A percentile compares a stretch with the other conserved stretches of the same genome.
These are phyloP conservation scores for Thymus quinquecostatus DNA, from an alignment of 257 asterid genomes.

Conservation along the genomic window DNA sequence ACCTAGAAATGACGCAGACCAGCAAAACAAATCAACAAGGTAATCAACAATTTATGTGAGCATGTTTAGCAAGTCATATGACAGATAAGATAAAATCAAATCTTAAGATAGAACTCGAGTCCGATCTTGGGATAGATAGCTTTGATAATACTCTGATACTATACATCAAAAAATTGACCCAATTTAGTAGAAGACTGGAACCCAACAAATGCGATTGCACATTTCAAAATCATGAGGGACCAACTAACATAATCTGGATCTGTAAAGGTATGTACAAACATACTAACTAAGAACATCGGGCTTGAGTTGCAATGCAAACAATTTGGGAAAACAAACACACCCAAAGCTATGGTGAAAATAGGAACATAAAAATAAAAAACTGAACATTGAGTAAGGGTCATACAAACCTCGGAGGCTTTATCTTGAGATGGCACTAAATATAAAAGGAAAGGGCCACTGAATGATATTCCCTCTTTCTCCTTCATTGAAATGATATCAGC, in stretches of 20 bases:
- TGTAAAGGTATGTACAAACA: not conserved
- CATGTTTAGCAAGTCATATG: constrained; percentile 3
- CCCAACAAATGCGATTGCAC: not conserved
- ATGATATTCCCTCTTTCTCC: constrained; percentile 72
- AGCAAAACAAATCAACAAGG: constrained; percentile 9
- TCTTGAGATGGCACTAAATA: constrained; percentile 84
- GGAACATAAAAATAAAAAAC: not conserved
- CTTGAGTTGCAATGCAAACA: not conserved
- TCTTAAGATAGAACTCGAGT: not conserved
- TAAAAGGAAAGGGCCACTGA: constrained; percentile 67
- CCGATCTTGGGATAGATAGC: not conserved
- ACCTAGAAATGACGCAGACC: constrained; percentile 51
- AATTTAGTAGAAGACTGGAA: not conserved
- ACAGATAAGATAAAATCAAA: not conserved
- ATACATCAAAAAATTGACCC: not conserved
- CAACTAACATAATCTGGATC: not conserved
- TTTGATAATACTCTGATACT: not conserved
- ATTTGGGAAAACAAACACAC: constrained; percentile 9
- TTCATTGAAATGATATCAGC: constrained; percentile 74
- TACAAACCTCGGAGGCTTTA: constrained; percentile 71
- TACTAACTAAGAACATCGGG: not conserved
- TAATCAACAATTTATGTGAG: constrained; percentile 11
- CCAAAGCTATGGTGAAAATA: not conserved
- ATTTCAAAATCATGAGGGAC: not conserved
- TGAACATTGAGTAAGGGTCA: constrained; percentile 1